Evolutionary conservation across 2,329 filamentous ascomycete species (phyloP).

Genomic region (Alternaria tenuissima): DNA sequence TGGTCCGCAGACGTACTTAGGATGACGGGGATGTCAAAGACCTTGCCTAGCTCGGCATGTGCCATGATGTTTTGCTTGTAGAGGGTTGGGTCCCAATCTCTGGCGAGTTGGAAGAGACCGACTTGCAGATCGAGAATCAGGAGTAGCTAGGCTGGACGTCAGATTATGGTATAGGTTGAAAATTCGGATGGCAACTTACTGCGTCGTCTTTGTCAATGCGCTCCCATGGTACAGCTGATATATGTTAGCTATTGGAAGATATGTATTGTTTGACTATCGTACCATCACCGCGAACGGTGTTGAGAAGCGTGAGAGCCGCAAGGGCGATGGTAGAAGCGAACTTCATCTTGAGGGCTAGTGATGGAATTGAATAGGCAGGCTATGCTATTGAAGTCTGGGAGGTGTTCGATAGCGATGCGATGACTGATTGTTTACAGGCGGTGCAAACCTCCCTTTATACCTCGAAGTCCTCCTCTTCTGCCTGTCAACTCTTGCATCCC

Average conservation of each 20-base stretch:
- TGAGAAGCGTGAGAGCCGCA: constrained; percentile 39
- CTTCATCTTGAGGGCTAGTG: constrained; percentile 39
- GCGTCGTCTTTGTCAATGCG: constrained; percentile 54
- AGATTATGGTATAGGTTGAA: background rate
- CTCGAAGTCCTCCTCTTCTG: background rate
- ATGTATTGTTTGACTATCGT: constrained; percentile 5
- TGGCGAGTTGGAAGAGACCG: constrained; percentile 66
- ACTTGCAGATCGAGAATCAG: constrained; percentile 68
- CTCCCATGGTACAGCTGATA: constrained; percentile 50
- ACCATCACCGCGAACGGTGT: constrained; percentile 44
- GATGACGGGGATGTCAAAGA: constrained; percentile 74
- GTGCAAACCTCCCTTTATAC: constrained; percentile 36
- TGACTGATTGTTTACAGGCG: constrained; percentile 20
- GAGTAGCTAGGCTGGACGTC: constrained; percentile 54
- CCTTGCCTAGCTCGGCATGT: constrained; percentile 70
- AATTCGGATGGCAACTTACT: constrained; percentile 15
- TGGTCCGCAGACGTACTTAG: constrained; percentile 74
- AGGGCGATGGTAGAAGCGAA: constrained; percentile 40
- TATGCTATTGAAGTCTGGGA: constrained; percentile 1
- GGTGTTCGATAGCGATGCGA: constrained; percentile 20
- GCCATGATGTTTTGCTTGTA: constrained; percentile 74
- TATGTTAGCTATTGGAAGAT: constrained; percentile 23
- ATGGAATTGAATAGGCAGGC: background rate
- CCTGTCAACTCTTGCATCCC: background rate
- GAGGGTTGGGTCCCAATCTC: constrained; percentile 71